Base-by-base conservation (phyloP, 1,284 basidiomycete species). In the Tilletiopsis washingtonensis region DNA sequence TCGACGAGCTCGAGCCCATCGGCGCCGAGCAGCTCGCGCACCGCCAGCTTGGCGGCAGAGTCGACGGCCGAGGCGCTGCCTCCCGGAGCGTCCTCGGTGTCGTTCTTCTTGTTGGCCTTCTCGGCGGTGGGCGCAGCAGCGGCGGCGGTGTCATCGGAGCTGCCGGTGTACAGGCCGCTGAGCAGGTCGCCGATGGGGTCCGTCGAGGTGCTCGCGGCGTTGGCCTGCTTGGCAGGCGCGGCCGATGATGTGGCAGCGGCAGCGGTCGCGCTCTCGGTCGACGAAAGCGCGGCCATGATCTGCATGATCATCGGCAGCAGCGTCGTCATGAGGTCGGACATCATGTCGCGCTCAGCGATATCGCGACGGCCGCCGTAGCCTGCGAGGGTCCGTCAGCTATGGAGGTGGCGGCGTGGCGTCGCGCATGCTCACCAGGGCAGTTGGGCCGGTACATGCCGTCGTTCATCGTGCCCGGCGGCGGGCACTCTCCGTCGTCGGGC, bases 81-180 rank as follows among this genome's bases (percentile, higher is more conserved):
- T n/a, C n/a, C n/a, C n/a, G n/a, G n/a, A n/a, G n/a, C 51, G 37
- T 17, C 39, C 21, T 32, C 20, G 3, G 32, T 36, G 21, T 43
- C 40, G 11, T 6, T 15, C 19, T 12, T 5, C 47, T 42, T 45
- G 50, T 61, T 58, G 46, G 57, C 52, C 26, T 82, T 81, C 43
- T 77, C 79, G 69, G 81, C 80, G 66, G 81, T 80, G 41, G 78
- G 77, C 76, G n/a, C n/a, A n/a, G n/a, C n/a, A n/a, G n/a, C n/a
- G n/a, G n/a, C n/a, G n/a, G n/a, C n/a, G n/a, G n/a, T n/a, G n/a
- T n/a, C n/a, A n/a, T n/a, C n/a, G n/a, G n/a, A n/a, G n/a, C n/a
- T n/a, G n/a, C n/a, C n/a, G n/a, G n/a, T n/a, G n/a, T n/a, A n/a
- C n/a, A n/a, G n/a, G n/a, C n/a, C n/a, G n/a, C n/a, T n/a, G n/a